phyloP scores from a whole-genome alignment of 495 filamentous ascomycete species.

The Penicillium verhagenii region DNA sequence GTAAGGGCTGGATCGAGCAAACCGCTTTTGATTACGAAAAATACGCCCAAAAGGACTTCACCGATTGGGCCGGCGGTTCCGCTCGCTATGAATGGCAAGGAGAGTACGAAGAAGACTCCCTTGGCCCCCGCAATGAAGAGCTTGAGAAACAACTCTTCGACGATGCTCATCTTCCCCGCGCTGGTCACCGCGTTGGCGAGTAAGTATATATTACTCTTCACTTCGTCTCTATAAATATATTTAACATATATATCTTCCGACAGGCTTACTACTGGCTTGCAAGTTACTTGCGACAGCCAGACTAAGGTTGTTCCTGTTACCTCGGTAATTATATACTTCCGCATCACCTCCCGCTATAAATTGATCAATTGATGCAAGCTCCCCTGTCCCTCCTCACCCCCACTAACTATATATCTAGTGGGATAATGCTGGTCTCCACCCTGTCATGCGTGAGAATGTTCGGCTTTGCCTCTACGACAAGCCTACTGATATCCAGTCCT shows the following conservation, averaged over 20 bases:
- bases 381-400: too few relatives aligned
- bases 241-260: conserved; percentile 2
- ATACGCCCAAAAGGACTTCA: background rate
- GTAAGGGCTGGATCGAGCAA: background rate
- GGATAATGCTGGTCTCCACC: conserved; percentile 78
- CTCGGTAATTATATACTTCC: too few relatives aligned
- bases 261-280: conserved; percentile 28
- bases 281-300: too few relatives aligned
- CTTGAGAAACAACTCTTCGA: conserved; percentile 77
- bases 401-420: too few relatives aligned
- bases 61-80: conserved; percentile 56
- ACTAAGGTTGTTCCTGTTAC: conserved; percentile 8
- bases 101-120: conserved; percentile 66
- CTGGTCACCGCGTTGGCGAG: conserved; percentile 42
- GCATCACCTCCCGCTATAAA: too few relatives aligned
- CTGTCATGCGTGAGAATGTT: conserved; percentile 76
- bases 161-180: conserved; percentile 40
- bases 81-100: conserved; percentile 79
- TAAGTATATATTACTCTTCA: conserved; percentile 17
- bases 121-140: conserved; percentile 64
- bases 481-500: conserved; percentile 86
- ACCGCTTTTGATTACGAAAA: background rate
- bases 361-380: too few relatives aligned
- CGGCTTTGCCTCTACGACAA: conserved; percentile 59
- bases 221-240: background rate